Evolutionary conservation across 2,329 filamentous ascomycete species (phyloP), one percentile per base, ranked within the genome.

Genomic region (Venturia aucupariae): DNA sequence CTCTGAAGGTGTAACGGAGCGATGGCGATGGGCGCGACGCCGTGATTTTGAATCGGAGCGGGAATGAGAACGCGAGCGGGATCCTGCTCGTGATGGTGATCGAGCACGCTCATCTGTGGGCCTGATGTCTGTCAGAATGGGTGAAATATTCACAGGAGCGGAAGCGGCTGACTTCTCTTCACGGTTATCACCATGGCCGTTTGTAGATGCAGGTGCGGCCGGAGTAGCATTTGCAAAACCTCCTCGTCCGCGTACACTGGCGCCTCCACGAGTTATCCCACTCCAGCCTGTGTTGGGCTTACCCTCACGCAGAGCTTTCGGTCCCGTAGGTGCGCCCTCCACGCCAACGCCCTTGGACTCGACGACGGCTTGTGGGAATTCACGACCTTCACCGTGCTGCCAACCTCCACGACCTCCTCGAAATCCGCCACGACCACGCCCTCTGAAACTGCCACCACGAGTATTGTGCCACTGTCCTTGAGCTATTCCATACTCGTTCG

Each of bases 251-350:
- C 51, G 51, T 8, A 57, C 30, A 57, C 27, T 15, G n/a, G 27
- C 30, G 39, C 46, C 60, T 44, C 71, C 70, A 19, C 76, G 73
- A 65, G 79, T 78, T 22, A 73, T 87, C 73, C 81, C 76, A 70
- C 89, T 84, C 68, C 86, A 83, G 63, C 89, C 90, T 65, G 88
- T 92, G 74, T 95, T 95, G 62, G 90, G 89, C 13, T 92, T 80
- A 38, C 92, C 91, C 75, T 94, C 89, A 67, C 93, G 85, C 90
- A 97, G 96, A 22, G 94, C 94, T 76, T 94, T 92, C 60, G 94
- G 94, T 11, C 92, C 94, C 64, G 89, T 96, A 35, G 94, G 94
- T 35, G 94, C 94, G 77, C 84, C 84, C 71, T 79, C 79, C 62
- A 86, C 83, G 44, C 83, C 83, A 82, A 90, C 77, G 4, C 80